A percentile compares a stretch with the other conserved stretches of the same genome.
phyloP scores from a whole-genome alignment of 768 basidiomycete species.

The Rhodotorula taiwanensis region DNA sequence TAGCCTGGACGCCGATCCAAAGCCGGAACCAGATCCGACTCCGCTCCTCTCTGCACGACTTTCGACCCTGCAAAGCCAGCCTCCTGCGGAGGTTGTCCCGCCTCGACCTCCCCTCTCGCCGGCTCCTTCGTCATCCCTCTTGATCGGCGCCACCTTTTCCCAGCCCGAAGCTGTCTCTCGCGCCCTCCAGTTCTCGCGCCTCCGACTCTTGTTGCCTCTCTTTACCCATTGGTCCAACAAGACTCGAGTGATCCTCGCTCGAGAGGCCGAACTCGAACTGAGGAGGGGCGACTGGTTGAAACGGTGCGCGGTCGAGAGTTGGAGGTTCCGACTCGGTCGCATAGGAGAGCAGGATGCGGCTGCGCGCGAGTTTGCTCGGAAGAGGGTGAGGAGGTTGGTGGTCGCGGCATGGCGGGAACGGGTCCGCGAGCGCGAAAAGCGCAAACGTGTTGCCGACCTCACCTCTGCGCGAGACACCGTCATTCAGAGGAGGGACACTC shows the following conservation, averaged over 20 bases:
- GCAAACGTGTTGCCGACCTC: constrained; percentile 1
- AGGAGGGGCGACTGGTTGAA: constrained; percentile 6
- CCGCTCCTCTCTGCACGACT: neutral
- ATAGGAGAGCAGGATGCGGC: neutral
- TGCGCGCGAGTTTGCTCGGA: neutral
- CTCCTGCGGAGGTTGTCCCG: neutral
- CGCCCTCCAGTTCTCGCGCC: constrained; percentile 1
- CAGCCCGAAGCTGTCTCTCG: constrained; percentile 9
- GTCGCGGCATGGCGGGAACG: neutral
- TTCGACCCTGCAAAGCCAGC: neutral
- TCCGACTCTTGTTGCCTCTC: constrained; percentile 1
- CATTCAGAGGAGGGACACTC: neutral
- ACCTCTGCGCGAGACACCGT: constrained; percentile 4
- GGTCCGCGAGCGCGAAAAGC: neutral
- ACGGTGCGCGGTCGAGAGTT: constrained; percentile 3
- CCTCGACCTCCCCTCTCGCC: neutral
- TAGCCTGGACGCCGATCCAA: too few species aligned
- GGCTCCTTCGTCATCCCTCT: neutral
- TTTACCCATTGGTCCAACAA: constrained; percentile 6
- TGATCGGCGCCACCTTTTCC: constrained; percentile 2
- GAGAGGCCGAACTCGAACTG: neutral
- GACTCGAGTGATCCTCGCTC: neutral
- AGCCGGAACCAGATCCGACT: neutral
- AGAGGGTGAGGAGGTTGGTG: neutral
- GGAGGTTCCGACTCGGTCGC: neutral